These are phyloP conservation scores for Neospora caninum DNA, from an alignment of 169 alveolate genomes.

Conservation along the genomic window DNA sequence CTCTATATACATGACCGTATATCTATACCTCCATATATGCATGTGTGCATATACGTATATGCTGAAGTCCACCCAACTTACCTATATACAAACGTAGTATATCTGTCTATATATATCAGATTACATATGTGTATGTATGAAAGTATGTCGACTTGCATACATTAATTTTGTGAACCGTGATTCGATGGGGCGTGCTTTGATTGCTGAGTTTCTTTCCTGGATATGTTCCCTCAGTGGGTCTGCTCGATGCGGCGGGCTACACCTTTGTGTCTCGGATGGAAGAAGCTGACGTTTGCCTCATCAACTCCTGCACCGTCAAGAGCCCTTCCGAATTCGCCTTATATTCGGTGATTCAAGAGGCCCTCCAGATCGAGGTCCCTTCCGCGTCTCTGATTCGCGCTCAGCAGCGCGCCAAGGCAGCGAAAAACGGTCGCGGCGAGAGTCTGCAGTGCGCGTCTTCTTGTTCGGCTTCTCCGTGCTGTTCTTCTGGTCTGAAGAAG, in stretches of 20 bases:
- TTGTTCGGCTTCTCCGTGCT: constrained; percentile 51
- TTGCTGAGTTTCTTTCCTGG: no score
- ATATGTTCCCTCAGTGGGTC: constrained; percentile 58
- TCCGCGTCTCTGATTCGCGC: constrained; percentile 95
- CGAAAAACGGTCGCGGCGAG: constrained; percentile 66
- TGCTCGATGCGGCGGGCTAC: constrained; percentile 73
- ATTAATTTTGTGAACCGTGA: no score
- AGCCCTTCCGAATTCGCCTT: constrained; percentile 98
- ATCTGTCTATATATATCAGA: neutral
- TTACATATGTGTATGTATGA: neutral
- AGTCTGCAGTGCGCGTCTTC: constrained; percentile 77
- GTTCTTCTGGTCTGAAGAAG: neutral
- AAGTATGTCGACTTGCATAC: no score
- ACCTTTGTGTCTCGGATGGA: constrained; percentile 89
- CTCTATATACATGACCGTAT: neutral
- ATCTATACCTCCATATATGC: neutral
- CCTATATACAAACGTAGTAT: neutral
- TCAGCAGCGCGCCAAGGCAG: constrained; percentile 95
- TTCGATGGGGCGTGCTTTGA: no score
- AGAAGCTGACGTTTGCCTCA: constrained; percentile 90
- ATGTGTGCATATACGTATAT: neutral
- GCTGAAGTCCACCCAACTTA: neutral
- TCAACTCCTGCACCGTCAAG: constrained; percentile 98
- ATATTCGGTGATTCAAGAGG: constrained; percentile 76
- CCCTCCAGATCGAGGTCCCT: constrained; percentile 78